Evolutionary conservation across 2,329 filamentous ascomycete species (phyloP).

Genomic region (Neobulgaria alba): DNA sequence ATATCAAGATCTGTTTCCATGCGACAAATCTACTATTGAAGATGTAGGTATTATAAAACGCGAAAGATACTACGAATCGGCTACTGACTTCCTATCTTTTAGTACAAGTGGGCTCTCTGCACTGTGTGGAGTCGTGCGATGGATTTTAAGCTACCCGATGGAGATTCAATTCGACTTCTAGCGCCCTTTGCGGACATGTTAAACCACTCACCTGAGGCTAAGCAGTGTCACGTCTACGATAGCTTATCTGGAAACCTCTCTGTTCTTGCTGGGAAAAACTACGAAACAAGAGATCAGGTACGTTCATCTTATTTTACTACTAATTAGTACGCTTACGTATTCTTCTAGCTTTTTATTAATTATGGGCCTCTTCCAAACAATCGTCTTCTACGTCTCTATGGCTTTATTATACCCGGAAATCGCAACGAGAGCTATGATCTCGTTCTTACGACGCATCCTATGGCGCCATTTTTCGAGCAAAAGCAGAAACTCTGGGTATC

Average conservation of each 20-base stretch:
- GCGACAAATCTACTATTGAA: constrained; percentile 8
- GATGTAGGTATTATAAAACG: constrained; percentile 6
- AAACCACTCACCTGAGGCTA: constrained; percentile 6
- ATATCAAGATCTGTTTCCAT: constrained; percentile 8
- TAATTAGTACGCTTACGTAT: constrained; percentile 6
- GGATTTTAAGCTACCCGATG: constrained; percentile 8
- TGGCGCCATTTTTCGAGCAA: constrained; percentile 9
- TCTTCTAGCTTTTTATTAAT: constrained; percentile 8
- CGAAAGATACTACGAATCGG: constrained; percentile 6
- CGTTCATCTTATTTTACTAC: constrained; percentile 6
- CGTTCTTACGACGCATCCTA: constrained; percentile 7
- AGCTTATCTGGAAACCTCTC: constrained; percentile 8
- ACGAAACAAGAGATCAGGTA: constrained; percentile 8
- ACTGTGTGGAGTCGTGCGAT: constrained; percentile 9
- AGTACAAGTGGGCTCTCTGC: constrained; percentile 9
- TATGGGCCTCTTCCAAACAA: constrained; percentile 8
- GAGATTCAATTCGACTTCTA: constrained; percentile 8
- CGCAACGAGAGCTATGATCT: constrained; percentile 8
- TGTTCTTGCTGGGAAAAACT: constrained; percentile 9
- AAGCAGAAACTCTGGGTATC: constrained; percentile 8
- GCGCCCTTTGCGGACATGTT: constrained; percentile 9
- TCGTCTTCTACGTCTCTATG: constrained; percentile 9
- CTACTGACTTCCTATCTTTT: constrained; percentile 8
- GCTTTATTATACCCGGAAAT: constrained; percentile 7
- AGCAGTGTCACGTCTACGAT: constrained; percentile 9